Evolutionary conservation across 257 asterid species (phyloP), one percentile per base, ranked within the genome.

Genomic region (Vinca minor): DNA sequence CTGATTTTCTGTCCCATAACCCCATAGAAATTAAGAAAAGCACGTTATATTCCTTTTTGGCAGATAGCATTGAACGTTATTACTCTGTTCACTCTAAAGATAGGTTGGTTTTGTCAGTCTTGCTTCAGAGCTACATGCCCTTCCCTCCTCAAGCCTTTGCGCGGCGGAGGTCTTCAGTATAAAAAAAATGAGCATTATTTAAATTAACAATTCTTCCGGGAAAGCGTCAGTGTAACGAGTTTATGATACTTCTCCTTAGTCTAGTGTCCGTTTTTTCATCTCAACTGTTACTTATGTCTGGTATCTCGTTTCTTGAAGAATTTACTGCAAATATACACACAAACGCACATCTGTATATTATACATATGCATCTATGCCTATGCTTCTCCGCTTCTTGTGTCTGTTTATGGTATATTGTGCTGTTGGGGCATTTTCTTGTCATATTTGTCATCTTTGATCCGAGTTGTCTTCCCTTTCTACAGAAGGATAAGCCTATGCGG

Each of bases 401-500:
- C 23, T 55, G 18, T 31, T 8, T 31, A 10, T 31, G 9, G 28
- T 31, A 56, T 44, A 11, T 41, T 15, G 49, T 15, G 49, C 1
- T 44, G 15, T 44, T 44, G 14, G 49, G 20, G 49, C 21, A 15
- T n/a, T 10, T 11, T 41, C 18, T 41, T 41, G 46, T 11, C 46
- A 41, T 44, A 44, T 17, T 4, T 17, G 21, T 7, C 26, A 29
- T 56, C 23, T 25, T 34, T 0, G 15, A 28, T 34, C 54, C 34
- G 31, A 34, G 34, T n/a, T 4, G 41, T 18, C n/a, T 28, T 8
- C 69, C 55, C 65, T 23, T 46, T 81, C 29, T 77, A 81, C 80
- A 89, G 98, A 93, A 85, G 82, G 98, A 89, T 67, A 93, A 73
- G 76, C 79, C 79, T 59, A 81, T 70, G 52, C 75, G 98, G 59